A percentile compares a stretch with the other conserved stretches of the same genome.
Evolutionary conservation across 768 basidiomycete species (phyloP).

Genomic region (Lactarius hengduanensis): DNA sequence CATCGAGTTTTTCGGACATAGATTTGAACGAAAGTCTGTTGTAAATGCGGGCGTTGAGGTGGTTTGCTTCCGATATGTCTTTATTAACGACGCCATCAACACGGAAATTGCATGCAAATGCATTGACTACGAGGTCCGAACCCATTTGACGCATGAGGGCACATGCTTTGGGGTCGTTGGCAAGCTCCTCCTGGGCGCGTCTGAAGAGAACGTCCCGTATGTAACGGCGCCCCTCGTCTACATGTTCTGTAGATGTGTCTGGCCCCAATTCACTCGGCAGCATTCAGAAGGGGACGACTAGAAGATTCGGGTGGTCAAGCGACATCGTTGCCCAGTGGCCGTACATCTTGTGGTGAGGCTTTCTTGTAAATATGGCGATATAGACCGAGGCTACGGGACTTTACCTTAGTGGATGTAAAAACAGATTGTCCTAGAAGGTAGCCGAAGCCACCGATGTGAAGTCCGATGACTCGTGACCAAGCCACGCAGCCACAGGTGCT

Average conservation of each 20-base stretch:
- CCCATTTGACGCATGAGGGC: slow-evolving; percentile 25
- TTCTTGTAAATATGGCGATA: neutral
- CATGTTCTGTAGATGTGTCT: slow-evolving; percentile 19
- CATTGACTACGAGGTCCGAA: slow-evolving; percentile 45
- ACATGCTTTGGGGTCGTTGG: slow-evolving; percentile 19
- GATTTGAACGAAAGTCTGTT: slow-evolving; percentile 37
- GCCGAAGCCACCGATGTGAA: slow-evolving; percentile 42
- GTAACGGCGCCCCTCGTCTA: slow-evolving; percentile 32
- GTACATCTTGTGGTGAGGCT: slow-evolving; percentile 31
- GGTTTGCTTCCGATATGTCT: slow-evolving; percentile 44
- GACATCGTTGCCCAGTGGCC: slow-evolving; percentile 45
- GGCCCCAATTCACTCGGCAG: slow-evolving; percentile 38
- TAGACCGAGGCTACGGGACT: neutral
- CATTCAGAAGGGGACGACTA: slow-evolving; percentile 42
- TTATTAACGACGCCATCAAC: slow-evolving; percentile 37
- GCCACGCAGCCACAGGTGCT: slow-evolving; percentile 39
- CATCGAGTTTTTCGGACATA: slow-evolving; percentile 33
- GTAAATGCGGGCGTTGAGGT: slow-evolving; percentile 42
- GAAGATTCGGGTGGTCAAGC: slow-evolving; percentile 33
- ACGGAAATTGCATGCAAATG: slow-evolving; percentile 46
- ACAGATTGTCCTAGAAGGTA: slow-evolving; percentile 40
- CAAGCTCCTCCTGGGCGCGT: slow-evolving; percentile 20
- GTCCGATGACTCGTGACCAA: slow-evolving; percentile 43
- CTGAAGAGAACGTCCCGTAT: slow-evolving; percentile 25
- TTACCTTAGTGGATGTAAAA: slow-evolving; percentile 40